Evolutionary conservation across 1,139 yeast species (phyloP).

Genomic region (Geotrichum histeridarum): DNA sequence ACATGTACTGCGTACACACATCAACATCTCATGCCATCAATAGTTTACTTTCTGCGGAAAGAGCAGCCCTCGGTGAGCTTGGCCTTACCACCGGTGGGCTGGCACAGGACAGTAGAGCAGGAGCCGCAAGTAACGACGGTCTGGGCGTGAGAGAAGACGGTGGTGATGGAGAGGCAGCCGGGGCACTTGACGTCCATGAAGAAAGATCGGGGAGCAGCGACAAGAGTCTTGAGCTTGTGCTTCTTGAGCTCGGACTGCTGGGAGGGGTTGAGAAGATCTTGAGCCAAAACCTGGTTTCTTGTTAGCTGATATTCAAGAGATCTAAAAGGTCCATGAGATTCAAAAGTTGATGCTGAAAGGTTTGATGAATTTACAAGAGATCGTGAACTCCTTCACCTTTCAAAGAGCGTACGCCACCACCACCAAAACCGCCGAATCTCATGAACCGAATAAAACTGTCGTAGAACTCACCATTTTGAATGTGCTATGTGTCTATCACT

Average conservation of each 20-base stretch:
- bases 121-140: conserved; percentile 99
- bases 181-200: conserved; percentile 99
- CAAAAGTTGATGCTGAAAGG: no score
- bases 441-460: neutral
- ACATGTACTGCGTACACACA: neutral
- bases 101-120: conserved; percentile 96
- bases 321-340: no score
- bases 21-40: neutral
- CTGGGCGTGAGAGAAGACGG: conserved; percentile 99
- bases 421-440: no score
- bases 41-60: conserved; percentile 91
- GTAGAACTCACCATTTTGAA: neutral
- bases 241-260: conserved; percentile 93
- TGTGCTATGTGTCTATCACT: neutral
- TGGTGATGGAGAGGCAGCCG: conserved; percentile 98
- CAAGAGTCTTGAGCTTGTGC: conserved; percentile 97
- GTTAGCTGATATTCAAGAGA: neutral
- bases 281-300: conserved; percentile 72
- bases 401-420: no score
- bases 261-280: conserved; percentile 95
- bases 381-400: no score
- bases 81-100: conserved; percentile 99
- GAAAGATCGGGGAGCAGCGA: conserved; percentile 96
- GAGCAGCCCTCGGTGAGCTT: conserved; percentile 98
- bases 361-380: no score